Evolutionary conservation across 1,284 basidiomycete genomes (phyloP), one percentile per base, ranked within the genome.

Genomic region (Pseudozyma hubeiensis): DNA sequence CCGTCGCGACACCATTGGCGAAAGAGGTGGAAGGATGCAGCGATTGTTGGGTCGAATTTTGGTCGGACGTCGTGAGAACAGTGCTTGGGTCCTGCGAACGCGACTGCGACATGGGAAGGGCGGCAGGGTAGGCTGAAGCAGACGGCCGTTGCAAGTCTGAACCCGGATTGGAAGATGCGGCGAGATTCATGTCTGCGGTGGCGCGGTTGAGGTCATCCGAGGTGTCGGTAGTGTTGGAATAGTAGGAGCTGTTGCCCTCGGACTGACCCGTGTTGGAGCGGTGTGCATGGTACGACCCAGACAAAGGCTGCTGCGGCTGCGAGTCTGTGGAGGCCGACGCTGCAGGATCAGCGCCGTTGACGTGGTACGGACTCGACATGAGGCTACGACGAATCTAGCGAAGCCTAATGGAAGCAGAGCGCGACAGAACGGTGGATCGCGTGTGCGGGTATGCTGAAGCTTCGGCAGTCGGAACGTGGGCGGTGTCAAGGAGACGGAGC

Each of bases 1-100:
- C 64, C 29, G 35, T 33, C 0, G 45, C 47, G 6, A 53, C 33
- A 11, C 56, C 47, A 19, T 64, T 56, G 43, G 56, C 52, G 24
- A 67, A 72, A 3, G 69, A 73, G 0, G 64, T 66, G n/a, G 69
- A 72, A 5, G 69, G 60, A 7, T 54, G 64, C 17, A 72, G 41
- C 14, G 60, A 16, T n/a, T 34, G 24, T 39, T 56, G 50, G 13
- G 52, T 50, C 17, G 53, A 45, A 14, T 30, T 37, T 1, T 59
- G 53, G 19, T 64, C 40, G 7, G 16, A 47, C 5, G 30, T 39
- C 2, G 13, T 39, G 17, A 16, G 16, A 5, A 37, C 33, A 8
- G 53, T 17, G 4, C 43, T 13, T 9, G 57, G 56, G 10, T 45
- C 55, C 10, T 51, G 60, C 37, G 65, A 68, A 41, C 54, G 55